Conservation (phyloP, 805 yeast species). For the Saccharomycopsis sp. region DNA sequence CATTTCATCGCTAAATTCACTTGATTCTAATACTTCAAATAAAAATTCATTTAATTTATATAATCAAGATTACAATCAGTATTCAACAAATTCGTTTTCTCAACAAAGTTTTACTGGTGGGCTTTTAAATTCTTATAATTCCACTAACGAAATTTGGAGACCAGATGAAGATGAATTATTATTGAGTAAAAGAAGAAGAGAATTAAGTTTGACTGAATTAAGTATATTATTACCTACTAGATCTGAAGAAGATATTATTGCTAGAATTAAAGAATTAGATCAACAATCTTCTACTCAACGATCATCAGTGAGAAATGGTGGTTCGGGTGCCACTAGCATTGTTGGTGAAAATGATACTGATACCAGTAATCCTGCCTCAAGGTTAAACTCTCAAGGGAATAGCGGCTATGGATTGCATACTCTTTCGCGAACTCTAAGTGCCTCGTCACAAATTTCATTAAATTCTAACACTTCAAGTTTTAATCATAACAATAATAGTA, state of each 20-base stretch:
- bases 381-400: constrained; percentile 2
- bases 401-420: constrained; percentile 16
- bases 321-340: constrained; percentile 6
- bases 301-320: neutral
- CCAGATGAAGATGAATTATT: constrained; percentile 67
- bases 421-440: constrained; percentile 19
- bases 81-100: constrained; percentile 1
- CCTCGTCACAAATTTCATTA: constrained; percentile 15
- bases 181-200: constrained; percentile 46
- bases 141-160: constrained; percentile 33
- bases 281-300: neutral
- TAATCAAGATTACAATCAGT: constrained; percentile 9
- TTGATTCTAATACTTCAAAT: constrained; percentile 10
- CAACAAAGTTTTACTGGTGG: constrained; percentile 3
- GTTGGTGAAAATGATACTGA: constrained; percentile 5
- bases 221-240: constrained; percentile 65
- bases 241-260: constrained; percentile 67
- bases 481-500: constrained; percentile 2
- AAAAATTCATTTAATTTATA: constrained; percentile 18
- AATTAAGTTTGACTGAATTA: constrained; percentile 64
- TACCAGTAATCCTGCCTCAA: neutral
- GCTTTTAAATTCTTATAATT: neutral
- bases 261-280: constrained; percentile 48
- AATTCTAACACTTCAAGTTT: constrained; percentile 17
- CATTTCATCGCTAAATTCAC: constrained; percentile 14